Base-by-base conservation (phyloP, 164 flowering plant species). In the Magnolia sinica region DNA sequence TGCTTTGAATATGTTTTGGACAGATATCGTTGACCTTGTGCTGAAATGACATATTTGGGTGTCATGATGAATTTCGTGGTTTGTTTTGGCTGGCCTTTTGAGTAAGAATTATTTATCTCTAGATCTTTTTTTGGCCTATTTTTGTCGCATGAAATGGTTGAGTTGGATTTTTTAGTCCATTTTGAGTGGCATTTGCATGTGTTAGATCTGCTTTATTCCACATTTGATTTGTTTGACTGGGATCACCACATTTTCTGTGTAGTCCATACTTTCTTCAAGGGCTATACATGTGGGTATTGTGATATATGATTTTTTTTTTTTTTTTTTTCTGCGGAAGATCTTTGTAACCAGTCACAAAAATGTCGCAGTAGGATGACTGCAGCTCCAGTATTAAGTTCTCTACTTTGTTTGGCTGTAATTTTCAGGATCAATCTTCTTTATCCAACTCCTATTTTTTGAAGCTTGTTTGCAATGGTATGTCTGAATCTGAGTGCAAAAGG, bases 371-470 rank as follows among this genome's bases (percentile, higher is more conserved):
- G 13, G 4, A 0, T 55, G 18, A 16, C 29, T 27, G 29, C 29
- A 27, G 29, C 29, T 27, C 29, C 29, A 27, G 29, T 27, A 27
- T 27, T 27, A 27, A 27, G 29, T 27, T 27, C 29, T 27, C 29
- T 27, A 1, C 29, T 11, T 11, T 11, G 16, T 16, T 55, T 0
- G 61, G 13, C 24, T 75, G 77, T 7, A 71, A 23, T 76, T 88
- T 80, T 66, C 92, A 93, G 98, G 97, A 85, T 70, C 84, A 77
- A 59, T 58, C 74, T 78, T 78, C 87, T 63, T 59, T 51, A 13
- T 82, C 82, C 51, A 68, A 77, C 75, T 81, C 78, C 63, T 89
- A 78, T 76, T 85, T 87, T 80, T 51, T 88, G 27, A 79, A 76
- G 77, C 79, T 86, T 74, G 71, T 77, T 78, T 81, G 81, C 29